A percentile compares a stretch with the other conserved stretches of the same genome.
Conservation (phyloP, 169 alveolate genomes). For the Toxoplasma gondii region DNA sequence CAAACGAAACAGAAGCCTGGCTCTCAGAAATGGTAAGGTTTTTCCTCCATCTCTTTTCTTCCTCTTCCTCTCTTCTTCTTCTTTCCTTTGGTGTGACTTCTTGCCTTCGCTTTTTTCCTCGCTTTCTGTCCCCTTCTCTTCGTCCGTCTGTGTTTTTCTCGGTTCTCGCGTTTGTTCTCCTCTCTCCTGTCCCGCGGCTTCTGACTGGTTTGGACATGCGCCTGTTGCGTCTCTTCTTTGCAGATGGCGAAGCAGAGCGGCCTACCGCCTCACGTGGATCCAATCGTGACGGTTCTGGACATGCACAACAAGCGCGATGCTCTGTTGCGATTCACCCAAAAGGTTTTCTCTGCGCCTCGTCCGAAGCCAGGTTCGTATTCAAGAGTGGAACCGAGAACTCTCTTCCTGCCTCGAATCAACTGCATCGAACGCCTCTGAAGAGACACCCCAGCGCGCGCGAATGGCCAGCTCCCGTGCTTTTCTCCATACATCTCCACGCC, state of each 20-base stretch:
- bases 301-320: conserved; percentile 8
- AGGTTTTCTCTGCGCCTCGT: background rate
- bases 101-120: background rate
- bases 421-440: too few species aligned
- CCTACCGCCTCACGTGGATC: background rate
- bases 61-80: background rate
- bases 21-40: conserved; percentile 21
- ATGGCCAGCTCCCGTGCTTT: too few species aligned
- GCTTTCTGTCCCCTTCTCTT: background rate
- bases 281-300: conserved; percentile 5
- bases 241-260: conserved; percentile 35
- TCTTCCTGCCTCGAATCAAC: too few species aligned
- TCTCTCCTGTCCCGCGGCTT: background rate
- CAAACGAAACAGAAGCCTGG: conserved; percentile 24
- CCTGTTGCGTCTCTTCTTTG: background rate
- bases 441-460: too few species aligned
- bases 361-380: background rate
- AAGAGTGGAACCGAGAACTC: too few species aligned
- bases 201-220: background rate
- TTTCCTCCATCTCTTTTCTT: background rate
- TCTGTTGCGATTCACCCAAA: background rate
- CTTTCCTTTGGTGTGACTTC: background rate
- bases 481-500: too few species aligned
- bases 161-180: background rate
- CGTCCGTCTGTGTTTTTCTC: background rate